These are phyloP conservation scores for Boeremia exigua DNA, from an alignment of 2,329 filamentous ascomycete species.

Conservation along the genomic window DNA sequence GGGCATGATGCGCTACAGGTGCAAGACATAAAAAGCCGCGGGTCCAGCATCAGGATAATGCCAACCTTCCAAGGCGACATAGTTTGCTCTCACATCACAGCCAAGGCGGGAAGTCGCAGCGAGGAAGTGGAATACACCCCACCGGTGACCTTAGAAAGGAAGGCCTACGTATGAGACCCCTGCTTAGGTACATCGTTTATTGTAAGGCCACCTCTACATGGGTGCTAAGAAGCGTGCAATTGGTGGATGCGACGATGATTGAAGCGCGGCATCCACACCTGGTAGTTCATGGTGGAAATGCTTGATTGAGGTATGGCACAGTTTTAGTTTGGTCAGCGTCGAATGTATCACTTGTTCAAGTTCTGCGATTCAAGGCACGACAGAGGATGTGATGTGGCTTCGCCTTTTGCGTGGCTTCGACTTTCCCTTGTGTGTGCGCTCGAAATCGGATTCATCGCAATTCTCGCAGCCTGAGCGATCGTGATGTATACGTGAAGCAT, in stretches of 20 bases:
- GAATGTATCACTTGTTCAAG: too few species aligned
- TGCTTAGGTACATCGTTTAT: constrained; percentile 3
- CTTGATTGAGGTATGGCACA: too few species aligned
- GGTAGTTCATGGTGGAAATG: too few species aligned
- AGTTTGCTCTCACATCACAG: neutral
- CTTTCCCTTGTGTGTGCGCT: too few species aligned
- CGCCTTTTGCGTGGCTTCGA: too few species aligned
- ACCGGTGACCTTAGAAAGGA: constrained; percentile 1
- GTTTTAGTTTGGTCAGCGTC: too few species aligned
- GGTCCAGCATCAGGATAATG: constrained; percentile 1
- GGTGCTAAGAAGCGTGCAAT: neutral
- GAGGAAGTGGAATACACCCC: constrained; percentile 6
- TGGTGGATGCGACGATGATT: neutral
- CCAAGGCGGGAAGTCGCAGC: constrained; percentile 1
- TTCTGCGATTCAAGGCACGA: too few species aligned
- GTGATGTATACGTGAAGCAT: too few species aligned
- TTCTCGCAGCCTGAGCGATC: too few species aligned
- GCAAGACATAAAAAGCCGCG: neutral
- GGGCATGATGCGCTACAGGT: neutral
- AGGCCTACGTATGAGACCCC: neutral
- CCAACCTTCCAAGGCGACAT: constrained; percentile 2
- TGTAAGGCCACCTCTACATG: neutral
- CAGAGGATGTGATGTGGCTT: too few species aligned
- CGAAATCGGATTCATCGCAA: too few species aligned
- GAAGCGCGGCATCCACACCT: neutral